Evolutionary conservation across 768 basidiomycete genomes (phyloP), one percentile per base, ranked within the genome.

Genomic region (Dioszegia hungarica): DNA sequence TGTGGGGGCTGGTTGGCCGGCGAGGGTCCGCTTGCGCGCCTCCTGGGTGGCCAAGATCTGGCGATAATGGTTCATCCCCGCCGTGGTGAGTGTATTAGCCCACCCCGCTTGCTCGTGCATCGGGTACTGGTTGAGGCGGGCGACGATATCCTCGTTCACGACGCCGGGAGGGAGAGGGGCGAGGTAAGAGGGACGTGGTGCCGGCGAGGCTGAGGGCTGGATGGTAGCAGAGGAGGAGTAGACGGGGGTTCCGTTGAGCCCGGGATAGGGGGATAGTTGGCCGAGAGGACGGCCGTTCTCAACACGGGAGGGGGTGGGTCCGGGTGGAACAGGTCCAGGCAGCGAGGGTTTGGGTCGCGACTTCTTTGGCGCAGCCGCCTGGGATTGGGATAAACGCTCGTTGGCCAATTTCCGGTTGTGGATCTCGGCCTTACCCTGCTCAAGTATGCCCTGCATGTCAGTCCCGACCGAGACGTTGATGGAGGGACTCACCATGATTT

Each of bases 401-500:
- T n/a, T n/a, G n/a, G n/a, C n/a, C n/a, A n/a, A n/a, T n/a, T n/a
- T n/a, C n/a, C n/a, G n/a, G n/a, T n/a, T n/a, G n/a, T 39, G 17
- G 29, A 51, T 56, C 11, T 56, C 59, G 17, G 25, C 29, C n/a
- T 39, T 24, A 17, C 46, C 38, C 33, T 15, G 19, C 4, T 60
- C 51, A 0, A 44, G 38, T 3, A 68, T 53, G 2, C 51, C 59
- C 28, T 54, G n/a, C 34, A 17, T 4, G 41, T 11, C 37, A 25
- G 22, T n/a, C n/a, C n/a, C n/a, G n/a, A n/a, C n/a, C n/a, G n/a
- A n/a, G n/a, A n/a, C n/a, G n/a, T n/a, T n/a, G n/a, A n/a, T n/a
- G n/a, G n/a, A n/a, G n/a, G n/a, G n/a, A n/a, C 72, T 54, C 45
- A 73, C 74, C 56, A 59, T 58, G 37, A 74, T 70, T 48, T 67